phyloP scores from a whole-genome alignment of 2,329 filamentous ascomycete genomes.

The Aspergillus chevalieri region DNA sequence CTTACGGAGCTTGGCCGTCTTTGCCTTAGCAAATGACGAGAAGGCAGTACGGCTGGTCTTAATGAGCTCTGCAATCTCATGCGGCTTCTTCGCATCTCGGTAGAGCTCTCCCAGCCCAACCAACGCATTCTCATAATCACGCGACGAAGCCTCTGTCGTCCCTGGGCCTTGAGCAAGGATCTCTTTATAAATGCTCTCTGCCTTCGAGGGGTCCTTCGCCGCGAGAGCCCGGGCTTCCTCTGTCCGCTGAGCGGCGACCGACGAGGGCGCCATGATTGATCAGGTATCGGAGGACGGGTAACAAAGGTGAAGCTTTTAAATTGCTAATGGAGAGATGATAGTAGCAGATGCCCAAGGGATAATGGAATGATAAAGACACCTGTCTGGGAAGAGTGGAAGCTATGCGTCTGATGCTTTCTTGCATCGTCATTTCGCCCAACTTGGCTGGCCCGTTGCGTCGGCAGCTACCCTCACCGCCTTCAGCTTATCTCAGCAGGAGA shows the following conservation, averaged over 20 bases:
- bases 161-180: constrained; percentile 81
- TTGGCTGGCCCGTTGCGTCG: neutral
- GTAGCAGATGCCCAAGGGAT: neutral
- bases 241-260: constrained; percentile 60
- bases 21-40: constrained; percentile 96
- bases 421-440: constrained; percentile 18
- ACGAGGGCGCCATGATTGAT: constrained; percentile 42
- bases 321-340: neutral
- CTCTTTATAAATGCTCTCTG: constrained; percentile 81
- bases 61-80: constrained; percentile 84
- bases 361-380: neutral
- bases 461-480: constrained; percentile 24
- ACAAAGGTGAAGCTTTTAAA: neutral
- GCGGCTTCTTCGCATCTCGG: constrained; percentile 69
- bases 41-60: constrained; percentile 84
- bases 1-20: constrained; percentile 95
- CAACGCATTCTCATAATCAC: constrained; percentile 86
- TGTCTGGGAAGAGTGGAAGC: neutral
- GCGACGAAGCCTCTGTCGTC: constrained; percentile 75
- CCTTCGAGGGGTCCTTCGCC: constrained; percentile 74
- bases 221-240: constrained; percentile 81
- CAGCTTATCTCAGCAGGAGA: constrained; percentile 27
- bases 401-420: constrained; percentile 3
- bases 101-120: constrained; percentile 89
- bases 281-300: neutral